phyloP scores from a whole-genome alignment of 805 yeast species.

The Candida methanosorbosa region DNA sequence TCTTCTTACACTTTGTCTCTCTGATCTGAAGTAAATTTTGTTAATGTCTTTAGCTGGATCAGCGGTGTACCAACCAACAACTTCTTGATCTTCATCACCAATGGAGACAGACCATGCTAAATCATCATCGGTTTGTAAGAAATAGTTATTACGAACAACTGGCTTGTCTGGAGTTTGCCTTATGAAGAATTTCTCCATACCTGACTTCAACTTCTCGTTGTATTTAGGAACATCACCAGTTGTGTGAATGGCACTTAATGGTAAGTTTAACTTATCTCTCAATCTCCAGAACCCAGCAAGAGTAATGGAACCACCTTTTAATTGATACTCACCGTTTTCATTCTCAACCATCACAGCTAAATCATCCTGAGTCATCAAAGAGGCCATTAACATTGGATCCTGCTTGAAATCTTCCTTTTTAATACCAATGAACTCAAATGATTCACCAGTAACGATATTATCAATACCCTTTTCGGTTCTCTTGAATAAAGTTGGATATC shows the following conservation, averaged over 20 bases:
- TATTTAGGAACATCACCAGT: conserved; percentile 64
- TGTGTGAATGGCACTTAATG: conserved; percentile 51
- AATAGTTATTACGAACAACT: conserved; percentile 60
- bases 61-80: conserved; percentile 62
- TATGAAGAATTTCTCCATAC: conserved; percentile 60
- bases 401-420: conserved; percentile 25
- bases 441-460: conserved; percentile 47
- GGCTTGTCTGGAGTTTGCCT: conserved; percentile 51
- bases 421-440: conserved; percentile 25
- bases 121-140: conserved; percentile 53
- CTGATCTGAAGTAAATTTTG: conserved; percentile 50
- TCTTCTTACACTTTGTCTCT: conserved; percentile 55
- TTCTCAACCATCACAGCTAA: conserved; percentile 58
- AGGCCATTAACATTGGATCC: conserved; percentile 54
- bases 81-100: conserved; percentile 43
- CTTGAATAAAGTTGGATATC: conserved; percentile 49
- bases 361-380: conserved; percentile 56
- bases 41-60: conserved; percentile 34
- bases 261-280: conserved; percentile 47
- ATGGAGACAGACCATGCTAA: conserved; percentile 59
- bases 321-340: conserved; percentile 44
- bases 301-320: conserved; percentile 54
- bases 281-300: conserved; percentile 68
- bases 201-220: conserved; percentile 44
- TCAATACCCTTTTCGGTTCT: conserved; percentile 37